Percentiles rank a stretch among this genome's conserved stretches.
These are phyloP conservation scores for Lipomyces yarrowii DNA, from an alignment of 1,139 yeast genomes.

Conservation along the genomic window DNA sequence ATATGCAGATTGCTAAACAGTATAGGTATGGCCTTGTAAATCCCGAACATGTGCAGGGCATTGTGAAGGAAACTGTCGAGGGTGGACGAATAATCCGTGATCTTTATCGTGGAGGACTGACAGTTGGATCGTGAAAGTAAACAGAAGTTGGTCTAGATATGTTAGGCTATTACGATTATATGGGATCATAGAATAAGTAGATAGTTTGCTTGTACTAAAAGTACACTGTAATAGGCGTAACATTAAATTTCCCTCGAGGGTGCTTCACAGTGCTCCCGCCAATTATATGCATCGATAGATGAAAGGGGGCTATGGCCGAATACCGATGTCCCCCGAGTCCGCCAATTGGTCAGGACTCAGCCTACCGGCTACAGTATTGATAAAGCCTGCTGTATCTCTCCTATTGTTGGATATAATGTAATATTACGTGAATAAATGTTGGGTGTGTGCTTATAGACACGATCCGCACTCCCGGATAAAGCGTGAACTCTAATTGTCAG, in stretches of 20 bases:
- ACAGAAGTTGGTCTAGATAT: not conserved
- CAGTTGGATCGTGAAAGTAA: not conserved
- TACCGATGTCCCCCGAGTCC: no score
- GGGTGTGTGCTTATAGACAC: no score
- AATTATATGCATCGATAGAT: no score
- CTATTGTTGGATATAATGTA: no score
- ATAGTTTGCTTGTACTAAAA: not conserved
- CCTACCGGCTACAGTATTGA: no score
- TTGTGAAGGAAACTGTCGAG: constrained; percentile 56
- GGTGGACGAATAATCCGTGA: constrained; percentile 55
- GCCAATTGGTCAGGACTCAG: no score
- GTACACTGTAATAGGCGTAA: not conserved
- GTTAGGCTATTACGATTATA: not conserved
- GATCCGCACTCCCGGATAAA: no score
- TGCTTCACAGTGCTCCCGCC: no score
- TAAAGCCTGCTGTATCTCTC: no score
- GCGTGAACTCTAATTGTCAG: no score
- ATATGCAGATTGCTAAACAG: not conserved
- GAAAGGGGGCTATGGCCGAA: no score
- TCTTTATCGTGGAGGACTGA: constrained; percentile 53
- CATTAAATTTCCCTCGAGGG: not conserved
- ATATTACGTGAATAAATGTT: no score
- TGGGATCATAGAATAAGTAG: not conserved
- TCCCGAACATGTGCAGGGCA: constrained; percentile 67
- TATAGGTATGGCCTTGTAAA: constrained; percentile 60